Evolutionary conservation across 2,329 filamentous ascomycete genomes (phyloP).

Genomic region (Aspergillus sclerotialis): DNA sequence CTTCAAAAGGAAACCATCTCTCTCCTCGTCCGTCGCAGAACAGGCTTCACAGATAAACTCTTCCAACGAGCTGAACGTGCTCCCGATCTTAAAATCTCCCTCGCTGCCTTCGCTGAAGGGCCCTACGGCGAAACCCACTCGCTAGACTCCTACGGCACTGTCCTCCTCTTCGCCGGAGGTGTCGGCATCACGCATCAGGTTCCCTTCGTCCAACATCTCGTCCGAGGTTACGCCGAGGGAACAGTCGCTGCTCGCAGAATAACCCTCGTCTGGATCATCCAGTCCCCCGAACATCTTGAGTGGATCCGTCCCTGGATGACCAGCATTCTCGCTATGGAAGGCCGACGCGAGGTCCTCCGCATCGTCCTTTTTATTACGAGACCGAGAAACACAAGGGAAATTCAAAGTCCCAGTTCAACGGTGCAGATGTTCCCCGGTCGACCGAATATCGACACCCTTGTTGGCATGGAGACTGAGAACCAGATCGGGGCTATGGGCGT

Average conservation of each 20-base stretch:
- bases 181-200: constrained; percentile 95
- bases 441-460: constrained; percentile 71
- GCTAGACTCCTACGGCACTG: constrained; percentile 86
- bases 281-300: constrained; percentile 79
- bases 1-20: constrained; percentile 57
- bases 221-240: constrained; percentile 60
- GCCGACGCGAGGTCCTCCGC: constrained; percentile 72
- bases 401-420: constrained; percentile 66
- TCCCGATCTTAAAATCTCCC: constrained; percentile 49
- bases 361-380: constrained; percentile 88
- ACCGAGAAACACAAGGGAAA: constrained; percentile 75
- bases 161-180: constrained; percentile 82
- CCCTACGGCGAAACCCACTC: constrained; percentile 80
- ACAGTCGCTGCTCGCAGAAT: constrained; percentile 75
- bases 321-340: constrained; percentile 68
- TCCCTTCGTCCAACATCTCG: constrained; percentile 72
- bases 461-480: constrained; percentile 72
- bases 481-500: constrained; percentile 87
- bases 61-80: constrained; percentile 59
- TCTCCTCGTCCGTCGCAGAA: constrained; percentile 80
- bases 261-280: constrained; percentile 86
- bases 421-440: constrained; percentile 90
- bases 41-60: constrained; percentile 78
- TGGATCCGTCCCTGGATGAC: constrained; percentile 89
- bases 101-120: constrained; percentile 76